phyloP scores from a whole-genome alignment of 2,329 filamentous ascomycete genomes.

The Sclerotinia minor region DNA sequence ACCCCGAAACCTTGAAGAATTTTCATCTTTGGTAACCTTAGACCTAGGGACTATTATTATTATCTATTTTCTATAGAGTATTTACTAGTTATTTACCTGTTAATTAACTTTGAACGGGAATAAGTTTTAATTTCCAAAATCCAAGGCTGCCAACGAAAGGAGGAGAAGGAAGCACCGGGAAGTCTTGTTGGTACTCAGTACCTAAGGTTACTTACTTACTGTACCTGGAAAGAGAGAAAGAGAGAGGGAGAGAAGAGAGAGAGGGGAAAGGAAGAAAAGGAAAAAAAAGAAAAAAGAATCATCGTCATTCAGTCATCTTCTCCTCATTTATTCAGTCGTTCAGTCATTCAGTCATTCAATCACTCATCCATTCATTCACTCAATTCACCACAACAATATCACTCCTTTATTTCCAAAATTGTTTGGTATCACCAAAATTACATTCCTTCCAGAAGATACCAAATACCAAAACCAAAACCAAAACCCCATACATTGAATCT shows the following conservation, averaged over 20 bases:
- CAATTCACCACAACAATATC: not conserved
- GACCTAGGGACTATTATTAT: too few relatives aligned
- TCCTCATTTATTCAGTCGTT: not conserved
- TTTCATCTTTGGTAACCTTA: too few relatives aligned
- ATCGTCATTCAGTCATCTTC: not conserved
- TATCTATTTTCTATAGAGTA: too few relatives aligned
- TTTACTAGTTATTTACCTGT: too few relatives aligned
- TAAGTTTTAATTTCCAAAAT: too few relatives aligned
- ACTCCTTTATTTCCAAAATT: not conserved
- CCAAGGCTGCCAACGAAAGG: too few relatives aligned
- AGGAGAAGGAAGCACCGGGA: not conserved
- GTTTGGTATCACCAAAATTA: not conserved
- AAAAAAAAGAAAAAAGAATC: not conserved
- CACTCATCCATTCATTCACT: not conserved
- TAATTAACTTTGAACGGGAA: too few relatives aligned
- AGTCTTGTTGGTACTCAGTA: too few relatives aligned
- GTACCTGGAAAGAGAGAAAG: not conserved
- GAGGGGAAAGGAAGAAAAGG: not conserved
- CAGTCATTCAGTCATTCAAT: too few relatives aligned
- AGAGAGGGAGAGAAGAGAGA: not conserved
- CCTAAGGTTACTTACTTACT: too few relatives aligned
- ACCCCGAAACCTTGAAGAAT: too few relatives aligned
- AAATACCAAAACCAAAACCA: too few relatives aligned
- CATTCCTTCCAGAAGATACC: not conserved
- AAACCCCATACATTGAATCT: not conserved